These are phyloP conservation scores for Trichoderma cornu-damae DNA, from an alignment of 2,329 filamentous ascomycete species.

Conservation along the genomic window DNA sequence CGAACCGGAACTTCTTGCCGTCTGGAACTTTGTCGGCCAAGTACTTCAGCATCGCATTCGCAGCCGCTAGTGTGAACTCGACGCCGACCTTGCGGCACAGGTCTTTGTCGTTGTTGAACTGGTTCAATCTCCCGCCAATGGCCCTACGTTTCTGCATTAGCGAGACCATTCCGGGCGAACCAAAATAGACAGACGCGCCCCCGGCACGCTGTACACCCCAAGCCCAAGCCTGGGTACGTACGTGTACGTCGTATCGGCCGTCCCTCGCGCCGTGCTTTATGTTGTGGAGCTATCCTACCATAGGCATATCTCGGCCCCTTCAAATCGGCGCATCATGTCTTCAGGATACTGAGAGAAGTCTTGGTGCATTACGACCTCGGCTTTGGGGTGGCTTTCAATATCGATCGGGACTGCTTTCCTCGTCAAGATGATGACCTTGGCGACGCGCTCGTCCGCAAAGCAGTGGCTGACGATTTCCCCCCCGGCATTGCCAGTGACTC, in stretches of 20 bases:
- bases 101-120: conserved; percentile 44
- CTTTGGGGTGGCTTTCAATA: conserved; percentile 43
- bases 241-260: neutral
- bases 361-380: conserved; percentile 44
- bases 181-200: neutral
- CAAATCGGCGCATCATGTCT: conserved; percentile 31
- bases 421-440: conserved; percentile 46
- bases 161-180: neutral
- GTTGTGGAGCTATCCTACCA: conserved; percentile 47
- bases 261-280: neutral
- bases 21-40: conserved; percentile 30
- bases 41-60: conserved; percentile 45
- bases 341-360: conserved; percentile 50
- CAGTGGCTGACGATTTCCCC: conserved; percentile 48
- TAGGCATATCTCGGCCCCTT: conserved; percentile 57
- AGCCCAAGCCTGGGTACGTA: neutral
- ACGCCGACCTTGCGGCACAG: conserved; percentile 48
- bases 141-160: conserved; percentile 29
- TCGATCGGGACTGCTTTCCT: conserved; percentile 42
- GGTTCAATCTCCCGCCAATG: conserved; percentile 41
- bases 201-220: no score
- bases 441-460: conserved; percentile 46
- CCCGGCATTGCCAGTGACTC: conserved; percentile 55
- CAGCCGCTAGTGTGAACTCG: conserved; percentile 56
- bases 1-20: conserved; percentile 38